These are phyloP conservation scores for Inga leiocalycina DNA, from an alignment of 306 rosid species.

Conservation along the genomic window DNA sequence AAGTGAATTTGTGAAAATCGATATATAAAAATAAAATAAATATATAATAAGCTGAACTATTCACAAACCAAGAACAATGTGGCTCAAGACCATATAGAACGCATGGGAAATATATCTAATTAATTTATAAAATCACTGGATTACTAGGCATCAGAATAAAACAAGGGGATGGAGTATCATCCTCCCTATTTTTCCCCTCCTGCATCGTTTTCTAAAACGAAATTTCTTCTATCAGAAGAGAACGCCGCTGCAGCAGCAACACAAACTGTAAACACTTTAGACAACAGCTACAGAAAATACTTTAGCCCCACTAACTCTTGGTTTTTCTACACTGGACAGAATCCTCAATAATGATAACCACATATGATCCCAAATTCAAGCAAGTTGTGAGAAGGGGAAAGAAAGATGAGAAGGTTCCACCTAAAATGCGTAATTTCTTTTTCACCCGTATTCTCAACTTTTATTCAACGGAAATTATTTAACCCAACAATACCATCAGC, in stretches of 20 bases:
- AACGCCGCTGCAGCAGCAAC: neutral
- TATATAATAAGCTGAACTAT: neutral
- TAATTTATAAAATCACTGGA: neutral
- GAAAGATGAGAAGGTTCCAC: neutral
- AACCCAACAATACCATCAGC: constrained; percentile 5
- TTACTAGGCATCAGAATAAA: neutral
- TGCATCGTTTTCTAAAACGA: neutral
- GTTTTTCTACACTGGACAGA: neutral
- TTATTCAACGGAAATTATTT: constrained; percentile 1
- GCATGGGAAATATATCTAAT: neutral
- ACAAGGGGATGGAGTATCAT: neutral
- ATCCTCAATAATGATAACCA: constrained; percentile 1
- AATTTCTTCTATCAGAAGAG: neutral
- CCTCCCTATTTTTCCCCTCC: neutral
- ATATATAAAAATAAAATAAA: no score
- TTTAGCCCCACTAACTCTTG: neutral
- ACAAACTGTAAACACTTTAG: neutral
- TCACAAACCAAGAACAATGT: neutral
- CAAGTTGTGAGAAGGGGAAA: constrained; percentile 9
- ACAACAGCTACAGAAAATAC: neutral
- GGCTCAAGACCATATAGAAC: neutral
- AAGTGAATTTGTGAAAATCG: neutral
- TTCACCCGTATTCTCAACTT: neutral
- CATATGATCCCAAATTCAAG: neutral
- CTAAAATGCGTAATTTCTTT: neutral